These are phyloP conservation scores for Yamadazyma conglobata DNA, from an alignment of 1,139 yeast genomes.

Conservation along the genomic window DNA sequence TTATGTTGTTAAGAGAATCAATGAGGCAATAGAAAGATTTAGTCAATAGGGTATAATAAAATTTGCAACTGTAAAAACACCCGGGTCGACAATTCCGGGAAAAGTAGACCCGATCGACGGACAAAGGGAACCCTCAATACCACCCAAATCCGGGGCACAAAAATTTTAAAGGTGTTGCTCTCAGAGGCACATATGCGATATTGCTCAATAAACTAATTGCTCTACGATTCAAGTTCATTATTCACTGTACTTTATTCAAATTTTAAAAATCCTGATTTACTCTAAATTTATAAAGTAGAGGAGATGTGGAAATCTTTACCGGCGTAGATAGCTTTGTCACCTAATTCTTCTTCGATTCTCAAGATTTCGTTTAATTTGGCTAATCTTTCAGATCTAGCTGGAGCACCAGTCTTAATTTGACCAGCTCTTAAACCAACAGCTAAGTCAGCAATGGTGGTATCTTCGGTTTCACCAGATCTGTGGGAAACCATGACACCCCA, in stretches of 20 bases:
- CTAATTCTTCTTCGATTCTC: conserved; percentile 96
- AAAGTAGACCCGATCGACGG: too few species aligned
- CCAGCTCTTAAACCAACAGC: conserved; percentile 96
- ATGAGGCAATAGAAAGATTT: conserved; percentile 33
- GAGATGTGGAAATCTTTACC: conserved; percentile 78
- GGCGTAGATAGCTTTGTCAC: conserved; percentile 91
- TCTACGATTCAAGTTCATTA: too few species aligned
- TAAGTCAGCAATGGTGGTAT: conserved; percentile 94
- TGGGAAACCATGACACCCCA: conserved; percentile 99
- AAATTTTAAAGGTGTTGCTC: too few species aligned
- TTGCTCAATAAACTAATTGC: too few species aligned
- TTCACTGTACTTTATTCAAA: too few species aligned
- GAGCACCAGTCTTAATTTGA: conserved; percentile 99
- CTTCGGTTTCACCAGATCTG: conserved; percentile 99
- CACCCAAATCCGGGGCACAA: too few species aligned
- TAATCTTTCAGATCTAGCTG: conserved; percentile 98
- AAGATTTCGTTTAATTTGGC: conserved; percentile 96
- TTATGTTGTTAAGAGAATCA: conserved; percentile 43
- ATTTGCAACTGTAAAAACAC: too few species aligned
- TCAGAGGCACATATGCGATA: too few species aligned
- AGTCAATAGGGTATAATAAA: too few species aligned
- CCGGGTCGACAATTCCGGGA: too few species aligned
- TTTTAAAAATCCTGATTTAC: too few species aligned
- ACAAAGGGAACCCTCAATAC: too few species aligned
- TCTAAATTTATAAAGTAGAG: conserved; percentile 29